Evolutionary conservation across 129 eudicot species (phyloP), one percentile per base, ranked within the genome.

Genomic region (Tagetes erecta): DNA sequence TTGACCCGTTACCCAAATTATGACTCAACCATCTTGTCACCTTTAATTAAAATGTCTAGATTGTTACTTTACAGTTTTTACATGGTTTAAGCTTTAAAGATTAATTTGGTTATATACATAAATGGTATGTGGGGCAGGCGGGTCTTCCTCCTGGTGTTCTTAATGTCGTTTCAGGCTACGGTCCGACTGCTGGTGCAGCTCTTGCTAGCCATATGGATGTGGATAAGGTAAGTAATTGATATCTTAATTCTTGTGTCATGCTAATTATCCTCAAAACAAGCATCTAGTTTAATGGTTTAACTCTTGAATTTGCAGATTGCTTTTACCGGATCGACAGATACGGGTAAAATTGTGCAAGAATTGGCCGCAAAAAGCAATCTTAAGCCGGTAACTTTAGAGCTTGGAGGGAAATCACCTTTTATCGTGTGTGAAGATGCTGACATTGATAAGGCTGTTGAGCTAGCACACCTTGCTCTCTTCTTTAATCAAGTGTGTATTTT

Each of bases 331-430:
- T 86, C 91, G 1, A 86, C 91, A 9, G 91, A 83, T 0, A 86
- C 87, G 0, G 91, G 91, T 55, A 80, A 86, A 83, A 69, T 81
- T 52, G 78, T 86, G 34, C 87, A 80, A 41, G 90, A 83, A 65
- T 68, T 80, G 74, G 90, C 90, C 76, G 90, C 87, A 73, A 83
- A 74, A 75, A 83, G 91, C 85, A 86, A 86, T 74, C 91, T 86
- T 2, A 86, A 86, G 58, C 75, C 87, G 3, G 85, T 75, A 64
- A 86, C 91, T 34, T 74, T 86, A 81, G 91, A 86, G 78, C 91
- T 86, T 66, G 97, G 97, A 64, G 97, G 97, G 11, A 91, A 91
- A 86, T 91, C 97, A 1, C 97, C 97, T 55, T 88, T 91, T 72
- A 91, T 91, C 46, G 72, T 91, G 50, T 91, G 92, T 47, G 91